Base-by-base conservation (phyloP, 495 filamentous ascomycete genomes). In the Xeromyces bisporus region DNA sequence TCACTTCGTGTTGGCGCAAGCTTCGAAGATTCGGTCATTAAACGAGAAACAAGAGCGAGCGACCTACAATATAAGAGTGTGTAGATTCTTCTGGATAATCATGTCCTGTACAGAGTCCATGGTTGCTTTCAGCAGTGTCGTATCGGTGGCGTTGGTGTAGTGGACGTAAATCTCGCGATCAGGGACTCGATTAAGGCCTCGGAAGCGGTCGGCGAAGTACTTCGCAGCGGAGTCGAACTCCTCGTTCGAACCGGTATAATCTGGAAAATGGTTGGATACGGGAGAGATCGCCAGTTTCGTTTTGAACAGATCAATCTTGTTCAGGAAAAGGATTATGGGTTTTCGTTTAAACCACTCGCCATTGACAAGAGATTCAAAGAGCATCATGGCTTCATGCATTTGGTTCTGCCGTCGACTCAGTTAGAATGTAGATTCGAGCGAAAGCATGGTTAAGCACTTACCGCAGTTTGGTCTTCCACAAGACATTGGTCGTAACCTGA, bases 311-410 rank as follows among this genome's bases (percentile, higher is more conserved):
- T 97, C 89, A 56, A 93, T 93, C 68, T 97, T 97, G 74, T 97
- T 97, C 34, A 97, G 66, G 64, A 97, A 97, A 23, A 97, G 71
- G 38, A 97, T 97, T 45, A 97, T 81, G 11, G 89, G 79, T 25
- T 89, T 92, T 41, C 80, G 81, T 43, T 84, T 78, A 57, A 97
- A 97, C 87, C 91, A 97, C 44, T 91, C 78, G 14, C 85, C 92
- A 47, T 94, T 94, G 48, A 83, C 83, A 42, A 97, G 85, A 7
- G 83, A 92, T 56, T 97, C 89, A 58, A 93, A 97, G 11, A 97
- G 69, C 75, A 93, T 94, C 37, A 97, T 67, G 3, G 89, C 91
- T 57, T 97, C 89, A 56, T 93, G 87, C 89, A 97, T 97, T 87
- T 94, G 89, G 48, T 97, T 97, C 86, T 93, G 30, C 11, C 3